Conservation (phyloP, 2,329 filamentous ascomycete species). For the Ustulina deusta region DNA sequence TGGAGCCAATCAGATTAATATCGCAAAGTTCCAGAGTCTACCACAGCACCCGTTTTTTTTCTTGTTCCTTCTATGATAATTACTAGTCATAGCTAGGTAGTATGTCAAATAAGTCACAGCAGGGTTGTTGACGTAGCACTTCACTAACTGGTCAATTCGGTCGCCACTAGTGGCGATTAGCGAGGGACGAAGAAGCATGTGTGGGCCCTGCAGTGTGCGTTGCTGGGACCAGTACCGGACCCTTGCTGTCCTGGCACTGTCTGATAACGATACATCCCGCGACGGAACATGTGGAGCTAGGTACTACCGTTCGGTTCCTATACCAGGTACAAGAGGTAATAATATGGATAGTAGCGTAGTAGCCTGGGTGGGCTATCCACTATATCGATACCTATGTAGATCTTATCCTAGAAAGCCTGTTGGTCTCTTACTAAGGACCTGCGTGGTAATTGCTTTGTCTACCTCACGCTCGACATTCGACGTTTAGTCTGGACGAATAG, state of each 20-base stretch:
- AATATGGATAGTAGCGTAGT: too few relatives aligned
- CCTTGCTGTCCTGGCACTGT: too few relatives aligned
- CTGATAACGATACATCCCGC: too few relatives aligned
- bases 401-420: too few relatives aligned
- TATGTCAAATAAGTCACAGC: slow-evolving; percentile 22
- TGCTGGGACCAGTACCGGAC: not conserved
- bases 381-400: too few relatives aligned
- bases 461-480: too few relatives aligned
- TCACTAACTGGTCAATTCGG: slow-evolving; percentile 32
- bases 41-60: slow-evolving; percentile 2
- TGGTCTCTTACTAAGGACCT: too few relatives aligned
- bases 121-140: slow-evolving; percentile 45
- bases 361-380: too few relatives aligned
- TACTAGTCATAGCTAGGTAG: slow-evolving; percentile 4
- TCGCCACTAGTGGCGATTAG: slow-evolving; percentile 14
- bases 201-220: slow-evolving; percentile 7
- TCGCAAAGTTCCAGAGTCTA: slow-evolving; percentile 20
- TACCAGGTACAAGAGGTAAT: too few relatives aligned
- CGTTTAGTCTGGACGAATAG: too few relatives aligned
- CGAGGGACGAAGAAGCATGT: slow-evolving; percentile 4
- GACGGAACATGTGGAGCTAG: not conserved
- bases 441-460: too few relatives aligned
- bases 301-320: too few relatives aligned
- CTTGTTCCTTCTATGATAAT: slow-evolving; percentile 4
- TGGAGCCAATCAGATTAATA: slow-evolving; percentile 16